These are phyloP conservation scores for Ophiostoma ulmi DNA, from an alignment of 2,329 filamentous ascomycete genomes.

Conservation along the genomic window DNA sequence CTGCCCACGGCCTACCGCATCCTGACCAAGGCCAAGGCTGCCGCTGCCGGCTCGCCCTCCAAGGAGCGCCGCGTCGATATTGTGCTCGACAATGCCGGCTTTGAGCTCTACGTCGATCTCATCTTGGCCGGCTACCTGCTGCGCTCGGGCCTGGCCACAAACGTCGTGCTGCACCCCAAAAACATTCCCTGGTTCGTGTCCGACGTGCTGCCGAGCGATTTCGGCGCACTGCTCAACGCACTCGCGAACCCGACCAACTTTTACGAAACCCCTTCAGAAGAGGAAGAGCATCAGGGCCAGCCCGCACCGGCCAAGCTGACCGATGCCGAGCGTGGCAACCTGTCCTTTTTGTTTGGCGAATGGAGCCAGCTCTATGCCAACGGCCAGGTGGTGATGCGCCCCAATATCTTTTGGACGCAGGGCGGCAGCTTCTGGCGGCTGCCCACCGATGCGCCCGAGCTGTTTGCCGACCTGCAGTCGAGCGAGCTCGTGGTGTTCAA, in stretches of 20 bases:
- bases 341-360: conserved; percentile 73
- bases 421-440: conserved; percentile 85
- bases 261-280: conserved; percentile 69
- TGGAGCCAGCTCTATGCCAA: conserved; percentile 78
- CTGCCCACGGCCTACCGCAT: conserved; percentile 43
- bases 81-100: conserved; percentile 93
- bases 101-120: conserved; percentile 93
- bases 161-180: conserved; percentile 86
- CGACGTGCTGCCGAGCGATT: conserved; percentile 84
- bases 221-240: conserved; percentile 71
- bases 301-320: conserved; percentile 58
- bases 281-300: conserved; percentile 54
- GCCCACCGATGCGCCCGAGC: conserved; percentile 59
- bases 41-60: conserved; percentile 24
- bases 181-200: conserved; percentile 97
- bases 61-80: conserved; percentile 77
- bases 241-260: conserved; percentile 73
- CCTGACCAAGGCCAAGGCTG: conserved; percentile 28
- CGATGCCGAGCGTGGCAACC: conserved; percentile 59
- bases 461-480: conserved; percentile 72
- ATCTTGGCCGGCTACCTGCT: conserved; percentile 87
- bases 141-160: conserved; percentile 76
- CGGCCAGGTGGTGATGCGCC: conserved; percentile 74
- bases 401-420: conserved; percentile 88
- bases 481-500: conserved; percentile 93